A percentile compares a stretch with the other conserved stretches of the same genome.
phyloP scores from a whole-genome alignment of 768 basidiomycete genomes.

The Rickenella mellea region DNA sequence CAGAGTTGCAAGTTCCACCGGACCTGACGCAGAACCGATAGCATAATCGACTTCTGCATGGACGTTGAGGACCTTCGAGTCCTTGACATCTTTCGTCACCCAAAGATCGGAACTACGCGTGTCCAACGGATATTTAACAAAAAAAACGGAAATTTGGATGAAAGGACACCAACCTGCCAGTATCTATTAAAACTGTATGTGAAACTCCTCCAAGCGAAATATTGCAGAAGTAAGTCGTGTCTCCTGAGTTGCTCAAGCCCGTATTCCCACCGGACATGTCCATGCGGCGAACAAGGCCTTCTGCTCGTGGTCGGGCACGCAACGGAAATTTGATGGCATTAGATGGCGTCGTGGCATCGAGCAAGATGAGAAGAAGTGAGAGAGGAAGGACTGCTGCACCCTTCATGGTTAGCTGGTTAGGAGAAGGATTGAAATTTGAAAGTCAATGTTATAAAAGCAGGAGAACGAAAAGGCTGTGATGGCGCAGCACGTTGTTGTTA shows the following conservation, averaged over 20 bases:
- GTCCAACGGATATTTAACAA: not conserved
- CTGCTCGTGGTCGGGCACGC: too few relatives aligned
- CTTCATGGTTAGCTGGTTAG: too few relatives aligned
- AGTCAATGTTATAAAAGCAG: too few relatives aligned
- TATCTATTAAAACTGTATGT: conserved; percentile 20
- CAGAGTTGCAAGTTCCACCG: conserved; percentile 15
- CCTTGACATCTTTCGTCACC: conserved; percentile 16
- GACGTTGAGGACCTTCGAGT: conserved; percentile 13
- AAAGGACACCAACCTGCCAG: conserved; percentile 20
- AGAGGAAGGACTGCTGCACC: too few relatives aligned
- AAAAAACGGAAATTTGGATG: not conserved
- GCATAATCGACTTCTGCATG: conserved; percentile 14
- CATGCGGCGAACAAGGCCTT: too few relatives aligned
- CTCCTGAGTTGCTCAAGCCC: conserved; percentile 8
- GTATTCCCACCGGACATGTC: not conserved
- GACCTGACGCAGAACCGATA: conserved; percentile 14
- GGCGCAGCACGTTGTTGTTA: too few relatives aligned
- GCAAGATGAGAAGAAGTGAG: too few relatives aligned
- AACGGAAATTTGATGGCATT: too few relatives aligned
- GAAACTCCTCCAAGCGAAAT: conserved; percentile 17
- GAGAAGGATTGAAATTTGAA: too few relatives aligned
- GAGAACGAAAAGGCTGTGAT: too few relatives aligned
- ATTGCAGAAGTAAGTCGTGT: conserved; percentile 19
- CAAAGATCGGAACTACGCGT: conserved; percentile 20
- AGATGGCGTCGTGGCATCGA: too few relatives aligned